Base-by-base conservation (phyloP, 331 rosid species). In the Rosa hybrid region DNA sequence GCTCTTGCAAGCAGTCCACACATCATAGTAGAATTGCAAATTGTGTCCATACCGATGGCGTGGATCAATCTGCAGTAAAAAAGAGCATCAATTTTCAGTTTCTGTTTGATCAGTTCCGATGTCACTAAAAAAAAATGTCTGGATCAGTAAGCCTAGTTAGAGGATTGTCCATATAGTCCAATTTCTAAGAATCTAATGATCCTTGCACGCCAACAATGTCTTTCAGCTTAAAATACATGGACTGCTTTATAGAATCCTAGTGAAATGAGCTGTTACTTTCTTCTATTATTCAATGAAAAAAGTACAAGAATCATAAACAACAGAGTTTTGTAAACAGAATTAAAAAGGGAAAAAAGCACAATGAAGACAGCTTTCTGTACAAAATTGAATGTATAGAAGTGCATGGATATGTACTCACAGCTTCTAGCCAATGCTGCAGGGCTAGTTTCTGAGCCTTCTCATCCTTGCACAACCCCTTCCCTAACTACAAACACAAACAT, bases 1-100 rank as follows among this genome's bases (percentile, higher is more conserved):
- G 80, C 92, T 92, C 72, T 62, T 79, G 87, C 90, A 83, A 4
- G 46, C 82, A 51, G 86, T 84, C 98, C 98, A 91, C 16, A 84
- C 73, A 68, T 87, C 86, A 44, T 90, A 91, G 80, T 94, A 94
- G 79, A 91, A 86, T 25, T 92, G 88, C 74, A 94, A 83, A 71
- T 90, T 94, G 86, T 90, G 98, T 10, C 98, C 98, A 56, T 92
- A 94, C 2, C 98, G 92, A 86, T 94, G 98, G 8, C 92, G 92
- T 6, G 94, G 93, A 84, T 94, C 98, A 75, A 92, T 87, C 98
- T 92, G 91, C 13, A 34, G 41, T 0, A 38, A 60, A n/a, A 34
- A 30, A 68, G 39, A 67, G 17, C 42, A 63, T 13, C 12, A 5
- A 0, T 21, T 69, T 71, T 71, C 42, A 46, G 41, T 71, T 23